Evolutionary conservation across 148 eudicot genomes (phyloP).

Genomic region (Spergularia bocconei): DNA sequence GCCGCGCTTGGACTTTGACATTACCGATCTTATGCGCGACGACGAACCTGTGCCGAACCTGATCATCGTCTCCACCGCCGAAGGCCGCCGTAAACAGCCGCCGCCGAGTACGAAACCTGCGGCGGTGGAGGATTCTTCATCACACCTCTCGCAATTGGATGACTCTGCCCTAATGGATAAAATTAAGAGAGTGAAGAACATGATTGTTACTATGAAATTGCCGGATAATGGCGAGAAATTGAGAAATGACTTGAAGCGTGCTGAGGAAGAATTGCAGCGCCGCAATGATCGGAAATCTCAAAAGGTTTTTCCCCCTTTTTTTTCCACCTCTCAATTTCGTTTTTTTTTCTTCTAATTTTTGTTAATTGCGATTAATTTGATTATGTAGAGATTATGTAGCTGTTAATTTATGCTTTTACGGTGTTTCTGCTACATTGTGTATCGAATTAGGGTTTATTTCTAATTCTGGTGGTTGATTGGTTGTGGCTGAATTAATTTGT

Average conservation of each 20-base stretch:
- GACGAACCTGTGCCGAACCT: conserved; percentile 29
- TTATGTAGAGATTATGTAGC: not conserved
- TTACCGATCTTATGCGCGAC: conserved; percentile 5
- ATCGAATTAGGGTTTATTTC: not conserved
- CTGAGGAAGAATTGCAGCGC: conserved; percentile 25
- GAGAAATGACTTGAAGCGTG: conserved; percentile 6
- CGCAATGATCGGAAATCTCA: conserved; percentile 12
- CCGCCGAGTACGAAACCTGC: conserved; percentile 1
- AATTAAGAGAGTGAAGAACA: not conserved
- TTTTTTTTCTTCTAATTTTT: not conserved
- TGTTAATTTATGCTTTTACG: not conserved
- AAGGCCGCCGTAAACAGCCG: conserved; percentile 4
- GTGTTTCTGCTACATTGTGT: not conserved
- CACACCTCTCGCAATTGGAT: not conserved
- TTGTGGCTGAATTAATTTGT: not conserved
- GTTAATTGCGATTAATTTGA: not conserved
- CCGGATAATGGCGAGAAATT: conserved; percentile 35
- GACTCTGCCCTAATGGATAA: not conserved
- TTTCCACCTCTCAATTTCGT: not conserved
- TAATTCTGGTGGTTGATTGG: not conserved
- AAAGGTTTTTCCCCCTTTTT: not conserved
- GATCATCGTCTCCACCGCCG: conserved; percentile 23
- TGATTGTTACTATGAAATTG: not conserved
- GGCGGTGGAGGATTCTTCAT: not conserved
- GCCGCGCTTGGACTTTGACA: conserved; percentile 16